Base-by-base conservation (phyloP, 139 green algal species). In the Asterochloris erici region DNA sequence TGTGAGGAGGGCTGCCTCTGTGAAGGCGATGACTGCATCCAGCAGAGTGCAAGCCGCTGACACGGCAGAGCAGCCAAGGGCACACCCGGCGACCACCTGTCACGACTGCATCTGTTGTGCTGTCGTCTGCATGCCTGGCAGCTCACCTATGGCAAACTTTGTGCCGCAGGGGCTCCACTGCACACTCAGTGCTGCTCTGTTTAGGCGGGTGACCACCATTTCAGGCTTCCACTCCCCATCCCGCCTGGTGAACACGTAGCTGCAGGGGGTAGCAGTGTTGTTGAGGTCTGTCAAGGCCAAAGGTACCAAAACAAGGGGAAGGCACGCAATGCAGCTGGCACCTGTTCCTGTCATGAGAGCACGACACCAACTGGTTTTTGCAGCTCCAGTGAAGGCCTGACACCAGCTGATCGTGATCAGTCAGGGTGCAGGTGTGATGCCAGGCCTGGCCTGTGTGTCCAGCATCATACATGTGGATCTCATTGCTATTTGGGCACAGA, bases 381-480 rank as follows among this genome's bases (percentile, higher is more conserved):
- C 23, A 11, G 60, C 68, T 80, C 84, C 84, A 87, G 60, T 84
- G 74, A 19, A 87, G 29, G 9, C 79, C 79, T 27, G 84, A 81
- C 23, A 87, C 79, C 23, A 85, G 84, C 75, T 87, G 79, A 60
- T 82, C 80, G 79, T 87, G 84, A 24, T 87, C 73, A 28, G 47
- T 68, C 10, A 87, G 26, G 28, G 26, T 64, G 26, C 29, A 24
- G 16, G 62, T 78, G 26, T 75, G 82, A 14, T 29, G 10, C 77
- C 61, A 79, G 10, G 15, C 68, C 10, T 79, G 38, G 11, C 54
- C 62, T 14, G 21, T 17, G 11, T 17, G 14, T 14, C 17, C 12
- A 19, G 38, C 60, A 11, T 74, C 26, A 77, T 84, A 84, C 14
- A 84, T 2, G 73, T 84, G 29, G 12, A 84, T 66, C 29, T 80